Conservation (phyloP, 78 protist species). For the Thecamonas trahens region DNA sequence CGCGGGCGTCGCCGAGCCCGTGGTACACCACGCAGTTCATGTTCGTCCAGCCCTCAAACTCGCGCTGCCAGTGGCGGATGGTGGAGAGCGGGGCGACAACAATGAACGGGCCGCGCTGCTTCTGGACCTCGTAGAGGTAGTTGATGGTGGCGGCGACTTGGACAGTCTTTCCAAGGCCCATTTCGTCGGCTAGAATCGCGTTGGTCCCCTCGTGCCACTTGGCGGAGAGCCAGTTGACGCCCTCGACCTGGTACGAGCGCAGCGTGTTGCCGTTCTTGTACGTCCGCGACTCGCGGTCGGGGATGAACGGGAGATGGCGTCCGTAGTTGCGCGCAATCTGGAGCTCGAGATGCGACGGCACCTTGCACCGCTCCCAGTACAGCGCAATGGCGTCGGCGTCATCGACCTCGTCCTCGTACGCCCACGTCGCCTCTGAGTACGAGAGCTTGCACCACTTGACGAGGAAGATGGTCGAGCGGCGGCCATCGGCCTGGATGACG, state of each 20-base stretch:
- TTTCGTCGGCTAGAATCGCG: slow-evolving; percentile 81
- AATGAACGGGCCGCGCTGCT: slow-evolving; percentile 80
- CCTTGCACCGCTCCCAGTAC: background rate
- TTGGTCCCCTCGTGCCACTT: slow-evolving; percentile 11
- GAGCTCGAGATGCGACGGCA: background rate
- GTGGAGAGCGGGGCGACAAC: slow-evolving; percentile 85
- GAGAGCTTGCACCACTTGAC: slow-evolving; percentile 59
- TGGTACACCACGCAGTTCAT: slow-evolving; percentile 56
- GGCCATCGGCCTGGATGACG: background rate
- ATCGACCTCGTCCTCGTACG: slow-evolving; percentile 26
- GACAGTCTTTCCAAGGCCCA: slow-evolving; percentile 80
- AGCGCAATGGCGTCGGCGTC: slow-evolving; percentile 12
- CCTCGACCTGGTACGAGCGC: slow-evolving; percentile 77
- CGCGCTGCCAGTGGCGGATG: slow-evolving; percentile 81
- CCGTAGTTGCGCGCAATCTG: slow-evolving; percentile 30
- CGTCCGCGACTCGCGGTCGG: slow-evolving; percentile 5
- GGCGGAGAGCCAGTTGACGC: slow-evolving; percentile 73
- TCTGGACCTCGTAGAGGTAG: slow-evolving; percentile 27
- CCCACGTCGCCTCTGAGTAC: slow-evolving; percentile 72
- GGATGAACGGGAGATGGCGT: slow-evolving; percentile 9
- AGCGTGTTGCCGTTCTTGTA: slow-evolving; percentile 31
- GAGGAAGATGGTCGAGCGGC: background rate
- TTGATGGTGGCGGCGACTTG: slow-evolving; percentile 51
- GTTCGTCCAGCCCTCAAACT: slow-evolving; percentile 65
- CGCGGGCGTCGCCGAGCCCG: slow-evolving; percentile 65